Conservation (phyloP, 2,329 filamentous ascomycete species). For the Cercospora sojina region DNA sequence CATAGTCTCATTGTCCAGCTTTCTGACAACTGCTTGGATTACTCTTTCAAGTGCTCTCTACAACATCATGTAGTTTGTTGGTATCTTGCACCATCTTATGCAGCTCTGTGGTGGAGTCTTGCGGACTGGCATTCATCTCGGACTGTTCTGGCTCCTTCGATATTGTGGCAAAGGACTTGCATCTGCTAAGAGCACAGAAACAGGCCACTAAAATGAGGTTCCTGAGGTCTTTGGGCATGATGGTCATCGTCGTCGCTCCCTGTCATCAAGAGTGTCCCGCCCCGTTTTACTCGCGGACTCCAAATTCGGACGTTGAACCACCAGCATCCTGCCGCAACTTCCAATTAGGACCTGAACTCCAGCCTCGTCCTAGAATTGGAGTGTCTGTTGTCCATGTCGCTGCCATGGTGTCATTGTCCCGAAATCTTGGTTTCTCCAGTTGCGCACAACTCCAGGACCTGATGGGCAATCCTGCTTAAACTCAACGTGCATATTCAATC, state of each 20-base stretch:
- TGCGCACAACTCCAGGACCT: not conserved
- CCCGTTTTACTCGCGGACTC: not conserved
- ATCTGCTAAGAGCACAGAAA: not conserved
- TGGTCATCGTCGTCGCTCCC: not conserved
- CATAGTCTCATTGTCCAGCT: not conserved
- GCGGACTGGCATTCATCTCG: not conserved
- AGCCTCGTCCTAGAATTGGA: not conserved
- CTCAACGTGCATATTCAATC: not conserved
- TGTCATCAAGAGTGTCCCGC: not conserved
- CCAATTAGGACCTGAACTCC: not conserved
- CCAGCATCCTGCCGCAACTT: not conserved
- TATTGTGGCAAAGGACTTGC: not conserved
- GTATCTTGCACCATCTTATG: not conserved
- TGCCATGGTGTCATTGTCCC: not conserved
- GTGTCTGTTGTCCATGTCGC: not conserved
- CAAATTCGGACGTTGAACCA: not conserved
- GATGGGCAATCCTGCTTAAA: not conserved
- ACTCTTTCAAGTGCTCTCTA: not conserved
- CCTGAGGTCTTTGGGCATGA: not conserved
- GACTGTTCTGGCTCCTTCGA: not conserved
- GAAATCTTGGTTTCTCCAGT: not conserved
- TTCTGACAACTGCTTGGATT: not conserved
- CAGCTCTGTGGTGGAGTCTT: not conserved
- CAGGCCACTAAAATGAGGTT: not conserved
- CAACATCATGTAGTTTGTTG: not conserved